Evolutionary conservation across 2,329 filamentous ascomycete species (phyloP), one percentile per base, ranked within the genome.

Genomic region (Neoascochyta sp.): DNA sequence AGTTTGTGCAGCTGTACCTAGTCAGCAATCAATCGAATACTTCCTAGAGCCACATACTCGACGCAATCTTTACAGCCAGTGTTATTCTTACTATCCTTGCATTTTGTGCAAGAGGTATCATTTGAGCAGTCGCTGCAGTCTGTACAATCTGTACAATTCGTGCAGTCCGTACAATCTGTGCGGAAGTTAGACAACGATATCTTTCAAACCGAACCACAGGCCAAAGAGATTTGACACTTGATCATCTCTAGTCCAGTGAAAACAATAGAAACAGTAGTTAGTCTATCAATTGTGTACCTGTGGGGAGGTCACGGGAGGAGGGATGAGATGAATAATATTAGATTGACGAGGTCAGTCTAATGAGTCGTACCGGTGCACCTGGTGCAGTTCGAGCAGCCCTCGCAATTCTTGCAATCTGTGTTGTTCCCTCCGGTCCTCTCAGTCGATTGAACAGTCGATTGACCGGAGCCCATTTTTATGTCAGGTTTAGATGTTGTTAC

Each of bases 1-100:
- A 40, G 13, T 37, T 40, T 7, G 18, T 15, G 23, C 36, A 39
- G 23, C 33, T 39, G 22, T 11, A 7, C 7, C 10, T 20, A 7
- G 18, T 20, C 10, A 20, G 18, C 18, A 20, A 20, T 7, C 7
- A 20, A 20, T 7, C 10, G 18, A 8, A 18, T 4, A 11, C 22
- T 24, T 10, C 5, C 6, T n/a, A n/a, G n/a, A n/a, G n/a, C n/a
- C n/a, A 17, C 9, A 7, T 20, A 20, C 18, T 20, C 18, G 10
- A 20, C 18, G 11, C 33, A 36, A 7, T 21, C 24, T 9, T 22
- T 12, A 23, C 33, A 36, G 2, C 24, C 17, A n/a, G 7, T 18
- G 16, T 16, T 17, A 17, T 27, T 27, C 14, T 17, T n/a, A 18
- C 13, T 17, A 10, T 16, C 16, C 10, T 18, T 7, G 24, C 24